Percentiles rank a stretch among this genome's conserved stretches.
phyloP scores from a whole-genome alignment of 2,329 filamentous ascomycete genomes.

The Nemania serpens region DNA sequence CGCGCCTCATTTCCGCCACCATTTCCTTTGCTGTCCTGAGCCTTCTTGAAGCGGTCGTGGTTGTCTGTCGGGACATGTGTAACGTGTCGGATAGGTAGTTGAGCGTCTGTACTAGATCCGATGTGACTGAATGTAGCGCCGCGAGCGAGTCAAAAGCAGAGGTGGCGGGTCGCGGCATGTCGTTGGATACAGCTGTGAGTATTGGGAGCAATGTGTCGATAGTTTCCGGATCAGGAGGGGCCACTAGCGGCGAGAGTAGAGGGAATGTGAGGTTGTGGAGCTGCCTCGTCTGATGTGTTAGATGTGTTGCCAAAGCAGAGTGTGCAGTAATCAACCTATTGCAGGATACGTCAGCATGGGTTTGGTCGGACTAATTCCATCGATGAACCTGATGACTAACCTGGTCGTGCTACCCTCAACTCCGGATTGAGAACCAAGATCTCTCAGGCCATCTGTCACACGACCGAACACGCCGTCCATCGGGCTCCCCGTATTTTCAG shows the following conservation, averaged over 20 bases:
- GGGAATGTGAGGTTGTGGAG: slow-evolving; percentile 74
- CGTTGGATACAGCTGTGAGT: slow-evolving; percentile 65
- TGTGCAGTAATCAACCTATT: slow-evolving; percentile 74
- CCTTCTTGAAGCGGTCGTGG: slow-evolving; percentile 77
- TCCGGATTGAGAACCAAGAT: slow-evolving; percentile 73
- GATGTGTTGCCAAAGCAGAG: slow-evolving; percentile 73
- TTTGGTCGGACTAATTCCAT: slow-evolving; percentile 5
- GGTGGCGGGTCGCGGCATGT: slow-evolving; percentile 68
- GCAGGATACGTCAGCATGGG: slow-evolving; percentile 13
- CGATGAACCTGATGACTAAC: slow-evolving; percentile 47
- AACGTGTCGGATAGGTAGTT: slow-evolving; percentile 88
- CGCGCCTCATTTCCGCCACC: slow-evolving; percentile 80
- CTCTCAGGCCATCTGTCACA: slow-evolving; percentile 70
- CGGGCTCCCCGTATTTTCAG: slow-evolving; percentile 67
- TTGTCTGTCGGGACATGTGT: slow-evolving; percentile 91
- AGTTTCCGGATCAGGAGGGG: slow-evolving; percentile 65
- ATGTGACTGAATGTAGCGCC: slow-evolving; percentile 70
- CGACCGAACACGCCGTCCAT: slow-evolving; percentile 70
- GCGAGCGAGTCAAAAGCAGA: slow-evolving; percentile 68
- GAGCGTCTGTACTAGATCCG: slow-evolving; percentile 77
- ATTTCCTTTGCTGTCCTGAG: slow-evolving; percentile 83
- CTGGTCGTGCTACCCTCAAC: slow-evolving; percentile 74
- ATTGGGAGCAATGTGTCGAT: slow-evolving; percentile 73
- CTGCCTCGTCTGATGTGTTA: slow-evolving; percentile 75
- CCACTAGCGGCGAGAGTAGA: slow-evolving; percentile 70